phyloP scores from a whole-genome alignment of 371 early-diverging fungal genomes.

The Mycotypha africana region DNA sequence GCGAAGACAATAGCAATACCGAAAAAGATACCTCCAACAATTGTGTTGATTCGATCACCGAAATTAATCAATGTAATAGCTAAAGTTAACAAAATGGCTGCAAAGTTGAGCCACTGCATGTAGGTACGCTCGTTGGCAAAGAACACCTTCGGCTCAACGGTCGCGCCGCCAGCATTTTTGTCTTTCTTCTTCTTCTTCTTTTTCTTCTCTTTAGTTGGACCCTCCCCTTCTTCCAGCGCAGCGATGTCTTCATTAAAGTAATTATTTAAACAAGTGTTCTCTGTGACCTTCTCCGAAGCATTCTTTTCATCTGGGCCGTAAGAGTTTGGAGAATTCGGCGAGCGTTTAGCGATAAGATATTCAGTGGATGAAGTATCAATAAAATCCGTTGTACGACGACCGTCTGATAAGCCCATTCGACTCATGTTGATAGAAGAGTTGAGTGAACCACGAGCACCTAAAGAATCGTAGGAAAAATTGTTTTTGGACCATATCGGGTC shows the following conservation, averaged over 20 bases:
- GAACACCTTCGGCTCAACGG: conserved; percentile 88
- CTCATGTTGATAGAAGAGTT: neutral
- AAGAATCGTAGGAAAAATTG: conserved; percentile 3
- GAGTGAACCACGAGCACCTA: too few relatives aligned
- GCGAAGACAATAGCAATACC: conserved; percentile 65
- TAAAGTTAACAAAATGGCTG: conserved; percentile 56
- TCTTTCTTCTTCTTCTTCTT: conserved; percentile 17
- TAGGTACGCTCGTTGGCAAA: conserved; percentile 98
- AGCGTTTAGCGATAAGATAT: conserved; percentile 3
- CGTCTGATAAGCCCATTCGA: conserved; percentile 1
- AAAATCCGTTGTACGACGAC: conserved; percentile 9
- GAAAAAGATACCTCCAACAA: conserved; percentile 68
- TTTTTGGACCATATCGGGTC: conserved; percentile 33
- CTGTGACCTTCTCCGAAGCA: neutral
- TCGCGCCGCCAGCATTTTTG: conserved; percentile 5
- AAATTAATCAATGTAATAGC: conserved; percentile 73
- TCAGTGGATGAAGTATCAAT: conserved; percentile 21
- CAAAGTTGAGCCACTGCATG: conserved; percentile 74
- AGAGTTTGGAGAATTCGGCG: neutral
- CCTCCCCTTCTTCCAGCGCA: conserved; percentile 6
- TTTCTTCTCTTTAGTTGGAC: conserved; percentile 13
- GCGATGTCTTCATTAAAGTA: conserved; percentile 8
- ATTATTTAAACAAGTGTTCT: neutral
- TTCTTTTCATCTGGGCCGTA: neutral
- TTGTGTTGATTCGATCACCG: conserved; percentile 56